A percentile compares a stretch with the other conserved stretches of the same genome.
These are phyloP conservation scores for Pseudocercospora vitis DNA, from an alignment of 2,329 filamentous ascomycete genomes.

Conservation along the genomic window DNA sequence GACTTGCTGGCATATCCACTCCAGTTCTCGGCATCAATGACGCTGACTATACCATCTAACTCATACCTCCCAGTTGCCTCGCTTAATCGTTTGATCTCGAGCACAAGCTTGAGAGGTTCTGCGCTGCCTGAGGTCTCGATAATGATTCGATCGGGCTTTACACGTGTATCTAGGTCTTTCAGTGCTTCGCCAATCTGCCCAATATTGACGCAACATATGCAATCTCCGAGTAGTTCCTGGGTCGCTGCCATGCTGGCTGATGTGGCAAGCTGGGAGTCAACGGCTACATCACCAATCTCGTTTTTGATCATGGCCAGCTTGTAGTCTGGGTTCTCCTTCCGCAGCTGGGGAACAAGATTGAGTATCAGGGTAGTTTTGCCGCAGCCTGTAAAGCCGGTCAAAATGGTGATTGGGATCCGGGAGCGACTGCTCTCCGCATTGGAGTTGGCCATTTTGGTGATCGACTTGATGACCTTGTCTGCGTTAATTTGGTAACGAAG, in stretches of 20 bases:
- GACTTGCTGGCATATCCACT: slow-evolving; percentile 86
- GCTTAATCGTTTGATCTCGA: slow-evolving; percentile 81
- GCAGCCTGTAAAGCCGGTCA: slow-evolving; percentile 93
- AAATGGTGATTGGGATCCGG: slow-evolving; percentile 80
- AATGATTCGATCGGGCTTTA: slow-evolving; percentile 77
- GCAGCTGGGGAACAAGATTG: slow-evolving; percentile 88
- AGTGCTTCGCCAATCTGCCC: slow-evolving; percentile 84
- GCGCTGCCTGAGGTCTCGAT: slow-evolving; percentile 90
- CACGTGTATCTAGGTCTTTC: slow-evolving; percentile 63
- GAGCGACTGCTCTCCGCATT: background rate
- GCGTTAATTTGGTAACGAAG: background rate
- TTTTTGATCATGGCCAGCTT: slow-evolving; percentile 94
- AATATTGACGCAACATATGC: slow-evolving; percentile 98
- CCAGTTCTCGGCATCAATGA: slow-evolving; percentile 96
- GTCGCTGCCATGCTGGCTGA: slow-evolving; percentile 83
- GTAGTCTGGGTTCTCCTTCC: slow-evolving; percentile 82
- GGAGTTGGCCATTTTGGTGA: background rate
- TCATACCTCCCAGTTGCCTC: slow-evolving; percentile 68
- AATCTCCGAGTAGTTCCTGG: slow-evolving; percentile 90
- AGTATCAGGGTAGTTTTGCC: slow-evolving; percentile 96
- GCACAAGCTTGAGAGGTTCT: slow-evolving; percentile 77
- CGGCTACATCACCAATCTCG: slow-evolving; percentile 91
- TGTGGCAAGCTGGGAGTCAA: slow-evolving; percentile 88
- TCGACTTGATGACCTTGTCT: background rate
- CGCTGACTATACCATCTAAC: slow-evolving; percentile 83